phyloP scores from a whole-genome alignment of 768 basidiomycete genomes.

The Macrolepiota fuliginosa region DNA sequence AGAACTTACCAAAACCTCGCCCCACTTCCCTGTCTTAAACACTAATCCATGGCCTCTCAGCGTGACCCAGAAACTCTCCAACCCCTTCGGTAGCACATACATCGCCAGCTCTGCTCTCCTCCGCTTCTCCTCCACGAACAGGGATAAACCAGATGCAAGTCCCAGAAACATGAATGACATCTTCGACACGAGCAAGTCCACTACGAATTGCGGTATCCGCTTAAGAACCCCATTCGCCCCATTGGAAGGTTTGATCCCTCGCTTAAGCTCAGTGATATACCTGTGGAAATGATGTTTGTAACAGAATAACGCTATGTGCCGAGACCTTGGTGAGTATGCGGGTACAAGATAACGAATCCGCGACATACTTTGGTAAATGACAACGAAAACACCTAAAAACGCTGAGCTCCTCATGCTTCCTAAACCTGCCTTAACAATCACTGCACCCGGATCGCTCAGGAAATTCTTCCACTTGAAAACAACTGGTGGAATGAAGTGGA shows the following conservation, averaged over 20 bases:
- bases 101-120: slow-evolving; percentile 90
- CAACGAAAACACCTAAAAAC: slow-evolving; percentile 82
- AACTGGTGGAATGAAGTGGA: slow-evolving; percentile 86
- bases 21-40: slow-evolving; percentile 65
- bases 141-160: slow-evolving; percentile 66
- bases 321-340: slow-evolving; percentile 19
- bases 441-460: slow-evolving; percentile 57
- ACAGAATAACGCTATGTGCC: slow-evolving; percentile 52
- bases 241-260: slow-evolving; percentile 20
- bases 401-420: slow-evolving; percentile 84
- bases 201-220: slow-evolving; percentile 41
- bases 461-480: slow-evolving; percentile 77
- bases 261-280: slow-evolving; percentile 30
- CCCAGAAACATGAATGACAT: slow-evolving; percentile 75
- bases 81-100: slow-evolving; percentile 85
- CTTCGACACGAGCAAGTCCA: slow-evolving; percentile 62
- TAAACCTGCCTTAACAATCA: slow-evolving; percentile 60
- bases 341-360: background rate
- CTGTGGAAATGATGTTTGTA: slow-evolving; percentile 60
- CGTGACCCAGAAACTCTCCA: slow-evolving; percentile 90
- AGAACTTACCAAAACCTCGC: slow-evolving; percentile 79
- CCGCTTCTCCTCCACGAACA: slow-evolving; percentile 86
- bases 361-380: slow-evolving; percentile 73
- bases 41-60: slow-evolving; percentile 75
- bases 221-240: slow-evolving; percentile 31